A percentile compares a stretch with the other conserved stretches of the same genome.
Evolutionary conservation across 169 alveolate species (phyloP).

Genomic region (Fabrea salina): DNA sequence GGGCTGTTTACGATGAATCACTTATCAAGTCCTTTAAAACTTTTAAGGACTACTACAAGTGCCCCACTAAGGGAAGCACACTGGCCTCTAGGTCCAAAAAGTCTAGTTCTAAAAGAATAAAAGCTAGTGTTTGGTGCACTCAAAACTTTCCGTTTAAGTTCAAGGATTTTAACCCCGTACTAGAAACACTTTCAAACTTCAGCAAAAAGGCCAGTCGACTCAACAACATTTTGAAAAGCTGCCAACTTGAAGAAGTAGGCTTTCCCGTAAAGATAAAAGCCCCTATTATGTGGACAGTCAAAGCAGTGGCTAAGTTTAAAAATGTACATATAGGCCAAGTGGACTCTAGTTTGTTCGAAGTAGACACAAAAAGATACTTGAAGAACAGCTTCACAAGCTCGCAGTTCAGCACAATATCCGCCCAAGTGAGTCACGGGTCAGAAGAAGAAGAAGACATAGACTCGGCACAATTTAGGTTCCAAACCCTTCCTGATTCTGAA

Average conservation of each 20-base stretch:
- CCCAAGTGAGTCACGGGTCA: too few species aligned
- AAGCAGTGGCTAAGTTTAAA: neutral
- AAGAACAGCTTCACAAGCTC: too few species aligned
- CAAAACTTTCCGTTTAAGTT: neutral
- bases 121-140: neutral
- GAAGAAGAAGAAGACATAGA: too few species aligned
- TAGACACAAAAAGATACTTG: too few species aligned
- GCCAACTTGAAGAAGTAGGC: neutral
- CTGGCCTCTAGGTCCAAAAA: neutral
- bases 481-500: too few species aligned
- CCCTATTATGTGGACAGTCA: neutral
- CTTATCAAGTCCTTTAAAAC: neutral
- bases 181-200: neutral
- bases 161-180: neutral
- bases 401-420: too few species aligned
- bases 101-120: slow-evolving; percentile 1
- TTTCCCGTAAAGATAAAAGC: slow-evolving; percentile 10
- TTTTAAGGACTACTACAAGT: slow-evolving; percentile 10
- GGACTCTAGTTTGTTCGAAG: too few species aligned
- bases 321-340: too few species aligned
- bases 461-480: too few species aligned
- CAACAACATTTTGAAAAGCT: neutral
- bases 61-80: too few species aligned
- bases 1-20: neutral
- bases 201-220: neutral